Evolutionary conservation across 2,329 filamentous ascomycete species (phyloP).

Genomic region (Ophiostoma perfectum): DNA sequence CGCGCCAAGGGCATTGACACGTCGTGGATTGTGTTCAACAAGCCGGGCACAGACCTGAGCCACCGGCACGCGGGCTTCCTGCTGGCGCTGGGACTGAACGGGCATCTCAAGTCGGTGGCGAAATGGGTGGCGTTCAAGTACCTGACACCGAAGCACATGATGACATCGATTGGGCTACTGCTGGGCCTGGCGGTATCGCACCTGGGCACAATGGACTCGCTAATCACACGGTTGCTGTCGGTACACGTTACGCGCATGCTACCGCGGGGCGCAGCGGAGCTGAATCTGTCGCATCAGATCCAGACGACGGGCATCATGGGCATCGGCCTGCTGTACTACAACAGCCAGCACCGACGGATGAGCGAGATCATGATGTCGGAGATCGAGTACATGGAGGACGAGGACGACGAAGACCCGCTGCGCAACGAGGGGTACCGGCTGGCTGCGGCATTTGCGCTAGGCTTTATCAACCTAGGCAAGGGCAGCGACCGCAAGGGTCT

Average conservation of each 20-base stretch:
- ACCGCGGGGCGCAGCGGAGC: conserved; percentile 82
- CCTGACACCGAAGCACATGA: conserved; percentile 96
- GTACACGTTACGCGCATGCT: conserved; percentile 95
- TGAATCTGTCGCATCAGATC: conserved; percentile 87
- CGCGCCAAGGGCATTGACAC: conserved; percentile 92
- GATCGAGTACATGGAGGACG: conserved; percentile 77
- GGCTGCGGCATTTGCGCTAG: conserved; percentile 86
- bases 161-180: conserved; percentile 96
- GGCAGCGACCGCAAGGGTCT: conserved; percentile 82
- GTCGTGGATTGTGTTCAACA: conserved; percentile 98
- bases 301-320: conserved; percentile 97
- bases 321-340: conserved; percentile 87
- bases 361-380: conserved; percentile 98
- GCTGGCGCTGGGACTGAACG: conserved; percentile 84
- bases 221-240: conserved; percentile 87
- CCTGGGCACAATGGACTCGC: conserved; percentile 92
- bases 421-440: conserved; percentile 95
- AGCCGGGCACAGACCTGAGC: conserved; percentile 76
- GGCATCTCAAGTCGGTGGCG: conserved; percentile 85
- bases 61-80: conserved; percentile 96
- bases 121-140: conserved; percentile 99
- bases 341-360: conserved; percentile 95
- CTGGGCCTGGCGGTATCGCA: conserved; percentile 90
- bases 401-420: conserved; percentile 78
- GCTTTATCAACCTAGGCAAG: conserved; percentile 90